Evolutionary conservation across 2,329 filamentous ascomycete genomes (phyloP).

Genomic region (Stemphylium vesicarium): DNA sequence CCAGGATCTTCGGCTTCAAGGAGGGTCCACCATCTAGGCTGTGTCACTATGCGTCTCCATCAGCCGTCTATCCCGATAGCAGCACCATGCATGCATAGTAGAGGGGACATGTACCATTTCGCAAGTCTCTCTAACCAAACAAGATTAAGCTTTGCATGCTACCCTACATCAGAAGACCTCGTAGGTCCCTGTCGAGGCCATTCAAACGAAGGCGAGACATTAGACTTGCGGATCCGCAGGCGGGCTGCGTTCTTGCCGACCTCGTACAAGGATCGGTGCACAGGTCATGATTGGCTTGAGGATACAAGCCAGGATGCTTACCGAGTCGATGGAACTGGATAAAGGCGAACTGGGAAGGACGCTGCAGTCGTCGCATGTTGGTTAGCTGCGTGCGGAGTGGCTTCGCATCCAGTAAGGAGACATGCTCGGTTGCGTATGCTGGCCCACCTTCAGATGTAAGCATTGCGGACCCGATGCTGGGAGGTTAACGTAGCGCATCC

Average conservation of each 20-base stretch:
- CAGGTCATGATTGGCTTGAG: constrained; percentile 31
- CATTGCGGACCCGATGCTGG: constrained; percentile 36
- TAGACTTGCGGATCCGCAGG: constrained; percentile 43
- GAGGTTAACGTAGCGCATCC: constrained; percentile 1
- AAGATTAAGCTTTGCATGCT: constrained; percentile 14
- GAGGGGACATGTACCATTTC: constrained; percentile 33
- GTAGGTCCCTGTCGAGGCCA: constrained; percentile 13
- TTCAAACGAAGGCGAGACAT: constrained; percentile 14
- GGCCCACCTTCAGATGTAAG: constrained; percentile 24
- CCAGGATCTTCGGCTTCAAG: constrained; percentile 27
- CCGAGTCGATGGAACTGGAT: constrained; percentile 29
- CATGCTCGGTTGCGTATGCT: constrained; percentile 18
- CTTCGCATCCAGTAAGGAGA: constrained; percentile 16
- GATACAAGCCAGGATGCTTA: constrained; percentile 18
- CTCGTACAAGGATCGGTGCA: constrained; percentile 12
- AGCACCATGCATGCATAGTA: constrained; percentile 28
- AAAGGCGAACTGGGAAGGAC: constrained; percentile 28
- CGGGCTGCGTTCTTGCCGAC: constrained; percentile 15
- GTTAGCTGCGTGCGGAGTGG: constrained; percentile 36
- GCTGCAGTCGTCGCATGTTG: constrained; percentile 23
- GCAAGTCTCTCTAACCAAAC: constrained; percentile 15
- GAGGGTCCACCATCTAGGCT: constrained; percentile 31
- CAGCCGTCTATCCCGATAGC: constrained; percentile 21
- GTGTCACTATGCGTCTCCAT: constrained; percentile 20
- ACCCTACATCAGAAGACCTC: constrained; percentile 16